Conservation (phyloP, 2,329 filamentous ascomycete species). For the Colletotrichum tamarilloi region DNA sequence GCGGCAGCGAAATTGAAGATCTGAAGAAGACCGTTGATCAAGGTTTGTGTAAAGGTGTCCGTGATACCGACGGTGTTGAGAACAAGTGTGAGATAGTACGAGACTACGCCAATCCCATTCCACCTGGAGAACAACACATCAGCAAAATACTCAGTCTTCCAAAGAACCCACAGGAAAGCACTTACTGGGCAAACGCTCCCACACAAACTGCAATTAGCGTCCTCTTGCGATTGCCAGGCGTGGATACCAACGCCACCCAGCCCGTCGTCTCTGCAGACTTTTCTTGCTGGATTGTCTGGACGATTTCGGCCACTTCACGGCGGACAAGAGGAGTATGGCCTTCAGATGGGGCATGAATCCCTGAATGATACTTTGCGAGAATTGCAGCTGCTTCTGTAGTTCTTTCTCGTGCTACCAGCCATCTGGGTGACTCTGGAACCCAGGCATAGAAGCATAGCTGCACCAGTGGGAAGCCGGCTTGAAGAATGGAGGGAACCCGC, state of each 20-base stretch:
- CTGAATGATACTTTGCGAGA: constrained; percentile 61
- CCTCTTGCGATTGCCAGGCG: constrained; percentile 34
- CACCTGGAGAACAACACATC: constrained; percentile 8
- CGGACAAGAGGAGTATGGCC: constrained; percentile 38
- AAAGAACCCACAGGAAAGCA: too few relatives aligned
- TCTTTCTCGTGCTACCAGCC: constrained; percentile 57
- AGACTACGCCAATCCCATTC: constrained; percentile 50
- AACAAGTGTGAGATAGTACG: constrained; percentile 40
- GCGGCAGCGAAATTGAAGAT: constrained; percentile 47
- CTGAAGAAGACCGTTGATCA: constrained; percentile 49
- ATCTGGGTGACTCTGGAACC: constrained; percentile 64
- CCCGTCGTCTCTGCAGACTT: constrained; percentile 25
- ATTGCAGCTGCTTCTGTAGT: constrained; percentile 60
- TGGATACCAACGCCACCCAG: constrained; percentile 36
- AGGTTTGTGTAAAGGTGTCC: constrained; percentile 45
- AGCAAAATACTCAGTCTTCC: background rate
- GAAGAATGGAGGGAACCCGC: constrained; percentile 18
- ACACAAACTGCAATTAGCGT: constrained; percentile 19
- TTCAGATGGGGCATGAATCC: constrained; percentile 44
- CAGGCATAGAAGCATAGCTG: constrained; percentile 18
- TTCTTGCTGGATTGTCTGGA: constrained; percentile 25
- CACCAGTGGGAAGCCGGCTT: constrained; percentile 22
- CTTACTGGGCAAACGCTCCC: constrained; percentile 39
- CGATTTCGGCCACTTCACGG: constrained; percentile 28
- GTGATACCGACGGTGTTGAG: constrained; percentile 50